A percentile compares a stretch with the other conserved stretches of the same genome.
These are phyloP conservation scores for Boletus patriciae DNA, from an alignment of 768 basidiomycete genomes.

Conservation along the genomic window DNA sequence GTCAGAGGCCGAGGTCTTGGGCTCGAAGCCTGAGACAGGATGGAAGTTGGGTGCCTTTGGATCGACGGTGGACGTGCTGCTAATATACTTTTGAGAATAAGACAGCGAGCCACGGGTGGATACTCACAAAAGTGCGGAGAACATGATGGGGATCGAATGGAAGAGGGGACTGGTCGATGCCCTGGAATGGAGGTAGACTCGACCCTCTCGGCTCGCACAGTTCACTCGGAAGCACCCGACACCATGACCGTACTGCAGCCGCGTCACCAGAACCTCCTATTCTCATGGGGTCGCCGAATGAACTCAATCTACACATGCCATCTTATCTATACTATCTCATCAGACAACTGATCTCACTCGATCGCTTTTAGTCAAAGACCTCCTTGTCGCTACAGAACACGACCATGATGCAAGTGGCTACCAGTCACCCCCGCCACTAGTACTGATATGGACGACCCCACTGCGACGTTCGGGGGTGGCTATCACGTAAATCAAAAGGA, in stretches of 20 bases:
- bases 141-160: constrained; percentile 53
- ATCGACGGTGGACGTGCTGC: constrained; percentile 57
- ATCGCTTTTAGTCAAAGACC: no score
- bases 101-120: neutral
- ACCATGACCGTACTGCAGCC: no score
- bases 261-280: no score
- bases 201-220: constrained; percentile 2
- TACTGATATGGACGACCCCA: neutral
- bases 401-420: no score
- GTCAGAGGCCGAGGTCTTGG: constrained; percentile 52
- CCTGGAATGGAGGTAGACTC: neutral
- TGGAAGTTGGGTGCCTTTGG: constrained; percentile 77
- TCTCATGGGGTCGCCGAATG: no score
- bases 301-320: no score
- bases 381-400: no score
- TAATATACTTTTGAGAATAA: constrained; percentile 28
- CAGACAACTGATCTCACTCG: no score
- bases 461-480: no score
- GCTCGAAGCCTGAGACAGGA: constrained; percentile 60
- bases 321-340: no score
- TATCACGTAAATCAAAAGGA: neutral
- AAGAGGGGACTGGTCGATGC: neutral
- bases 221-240: constrained; percentile 9
- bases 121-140: constrained; percentile 80
- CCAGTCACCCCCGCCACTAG: neutral